A percentile compares a stretch with the other conserved stretches of the same genome.
Evolutionary conservation across 2,329 filamentous ascomycete genomes (phyloP).

Genomic region (Fusarium goolgardi): DNA sequence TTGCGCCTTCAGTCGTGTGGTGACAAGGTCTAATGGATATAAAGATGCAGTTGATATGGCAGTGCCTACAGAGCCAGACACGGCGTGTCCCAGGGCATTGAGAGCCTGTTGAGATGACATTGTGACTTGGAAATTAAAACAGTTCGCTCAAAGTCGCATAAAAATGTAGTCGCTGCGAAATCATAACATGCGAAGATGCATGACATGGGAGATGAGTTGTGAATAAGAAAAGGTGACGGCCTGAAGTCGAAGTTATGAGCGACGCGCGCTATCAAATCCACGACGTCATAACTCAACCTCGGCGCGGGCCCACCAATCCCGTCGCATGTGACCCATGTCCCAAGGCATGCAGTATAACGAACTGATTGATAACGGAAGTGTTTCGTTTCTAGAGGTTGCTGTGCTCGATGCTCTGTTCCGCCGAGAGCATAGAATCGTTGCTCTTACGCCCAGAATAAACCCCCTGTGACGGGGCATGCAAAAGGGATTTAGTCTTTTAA

Average conservation of each 20-base stretch:
- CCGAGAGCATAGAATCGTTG: neutral
- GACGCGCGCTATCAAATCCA: conserved; percentile 17
- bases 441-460: neutral
- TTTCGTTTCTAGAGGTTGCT: neutral
- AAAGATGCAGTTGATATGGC: conserved; percentile 81
- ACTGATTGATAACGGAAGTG: neutral
- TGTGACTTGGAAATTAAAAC: neutral
- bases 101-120: conserved; percentile 59
- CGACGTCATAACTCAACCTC: conserved; percentile 42
- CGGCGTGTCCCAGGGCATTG: conserved; percentile 82
- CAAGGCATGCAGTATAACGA: conserved; percentile 15
- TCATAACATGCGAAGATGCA: conserved; percentile 14
- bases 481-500: neutral
- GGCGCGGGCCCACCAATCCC: conserved; percentile 10
- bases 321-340: conserved; percentile 37
- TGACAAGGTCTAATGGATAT: conserved; percentile 85
- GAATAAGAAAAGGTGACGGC: conserved; percentile 10
- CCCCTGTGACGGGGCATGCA: neutral
- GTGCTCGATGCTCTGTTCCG: neutral
- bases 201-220: conserved; percentile 15
- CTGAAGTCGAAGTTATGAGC: conserved; percentile 25
- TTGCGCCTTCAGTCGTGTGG: conserved; percentile 85
- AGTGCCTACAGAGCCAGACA: conserved; percentile 82
- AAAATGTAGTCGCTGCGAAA: neutral
- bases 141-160: neutral